Evolutionary conservation across 495 filamentous ascomycete genomes (phyloP).

Genomic region (Talaromyces adpressus): DNA sequence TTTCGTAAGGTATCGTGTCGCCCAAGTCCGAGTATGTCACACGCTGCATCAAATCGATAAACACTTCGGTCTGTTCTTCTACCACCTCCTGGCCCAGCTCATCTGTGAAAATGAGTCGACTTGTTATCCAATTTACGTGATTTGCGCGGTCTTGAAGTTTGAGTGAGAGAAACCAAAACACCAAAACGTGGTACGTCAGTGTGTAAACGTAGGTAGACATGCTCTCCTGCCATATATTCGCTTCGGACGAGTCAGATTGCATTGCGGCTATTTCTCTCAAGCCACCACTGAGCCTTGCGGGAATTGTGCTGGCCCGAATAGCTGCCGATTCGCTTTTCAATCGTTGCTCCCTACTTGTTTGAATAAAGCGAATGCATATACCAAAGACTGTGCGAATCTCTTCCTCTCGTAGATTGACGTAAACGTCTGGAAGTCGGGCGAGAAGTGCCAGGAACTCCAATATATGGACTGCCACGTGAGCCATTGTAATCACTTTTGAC

Average conservation of each 20-base stretch:
- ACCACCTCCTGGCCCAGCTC: conserved; percentile 64
- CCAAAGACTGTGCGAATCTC: conserved; percentile 90
- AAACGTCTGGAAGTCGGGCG: conserved; percentile 76
- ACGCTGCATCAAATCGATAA: conserved; percentile 93
- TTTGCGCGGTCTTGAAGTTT: conserved; percentile 75
- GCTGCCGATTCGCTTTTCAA: conserved; percentile 31
- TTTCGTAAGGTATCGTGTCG: conserved; percentile 40
- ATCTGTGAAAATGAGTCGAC: conserved; percentile 68
- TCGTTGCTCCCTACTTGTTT: conserved; percentile 57
- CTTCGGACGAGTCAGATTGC: conserved; percentile 18
- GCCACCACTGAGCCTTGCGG: conserved; percentile 33
- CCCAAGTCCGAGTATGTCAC: conserved; percentile 79
- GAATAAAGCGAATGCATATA: conserved; percentile 88
- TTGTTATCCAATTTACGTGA: conserved; percentile 88
- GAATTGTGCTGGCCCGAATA: conserved; percentile 19
- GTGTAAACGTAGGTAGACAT: conserved; percentile 80
- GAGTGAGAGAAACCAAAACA: conserved; percentile 90
- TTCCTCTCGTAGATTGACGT: conserved; percentile 77
- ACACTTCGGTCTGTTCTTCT: conserved; percentile 89
- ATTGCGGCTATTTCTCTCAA: conserved; percentile 33
- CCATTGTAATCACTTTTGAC: conserved; percentile 90
- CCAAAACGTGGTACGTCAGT: conserved; percentile 89
- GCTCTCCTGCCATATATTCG: conserved; percentile 29
- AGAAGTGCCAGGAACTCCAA: conserved; percentile 86
- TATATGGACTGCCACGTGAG: conserved; percentile 84